phyloP scores from a whole-genome alignment of 192 early-diverging fungal genomes.

The Entophlyctis helioformis region DNA sequence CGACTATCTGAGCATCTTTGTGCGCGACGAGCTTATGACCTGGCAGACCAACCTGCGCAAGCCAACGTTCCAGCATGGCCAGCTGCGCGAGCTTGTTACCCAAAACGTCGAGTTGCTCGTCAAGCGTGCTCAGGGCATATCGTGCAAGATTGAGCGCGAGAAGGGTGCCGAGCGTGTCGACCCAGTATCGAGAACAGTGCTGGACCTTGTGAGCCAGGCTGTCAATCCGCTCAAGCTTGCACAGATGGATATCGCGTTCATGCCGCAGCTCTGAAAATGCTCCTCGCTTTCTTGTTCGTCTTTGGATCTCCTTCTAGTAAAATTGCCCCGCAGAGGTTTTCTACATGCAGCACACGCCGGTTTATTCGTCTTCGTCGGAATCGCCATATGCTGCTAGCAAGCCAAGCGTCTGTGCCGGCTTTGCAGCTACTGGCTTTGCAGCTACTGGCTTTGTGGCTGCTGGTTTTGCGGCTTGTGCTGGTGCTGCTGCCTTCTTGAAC shows the following conservation, averaged over 20 bases:
- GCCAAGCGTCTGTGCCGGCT: too few relatives aligned
- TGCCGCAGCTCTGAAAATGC: slow-evolving; percentile 42
- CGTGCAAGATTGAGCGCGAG: slow-evolving; percentile 62
- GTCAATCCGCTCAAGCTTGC: slow-evolving; percentile 86
- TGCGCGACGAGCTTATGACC: slow-evolving; percentile 84
- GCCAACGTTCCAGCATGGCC: slow-evolving; percentile 42
- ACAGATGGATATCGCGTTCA: slow-evolving; percentile 89
- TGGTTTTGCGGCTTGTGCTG: too few relatives aligned
- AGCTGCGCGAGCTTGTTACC: slow-evolving; percentile 53
- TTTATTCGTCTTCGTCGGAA: too few relatives aligned
- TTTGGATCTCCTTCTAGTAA: too few relatives aligned
- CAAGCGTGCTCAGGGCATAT: slow-evolving; percentile 52
- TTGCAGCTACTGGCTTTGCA: too few relatives aligned
- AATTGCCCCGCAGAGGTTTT: too few relatives aligned
- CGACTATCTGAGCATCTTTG: slow-evolving; percentile 87
- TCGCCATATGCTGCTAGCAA: too few relatives aligned
- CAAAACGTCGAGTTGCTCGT: slow-evolving; percentile 64
- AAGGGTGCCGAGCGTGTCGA: slow-evolving; percentile 37
- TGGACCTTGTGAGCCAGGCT: slow-evolving; percentile 84
- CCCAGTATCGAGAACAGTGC: slow-evolving; percentile 71
- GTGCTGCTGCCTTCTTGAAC: too few relatives aligned
- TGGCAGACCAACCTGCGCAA: slow-evolving; percentile 50
- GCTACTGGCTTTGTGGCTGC: too few relatives aligned
- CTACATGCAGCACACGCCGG: too few relatives aligned
- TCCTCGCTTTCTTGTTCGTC: too few relatives aligned